These are phyloP conservation scores for Xylaria sp. DNA, from an alignment of 2,329 filamentous ascomycete species.

Conservation along the genomic window DNA sequence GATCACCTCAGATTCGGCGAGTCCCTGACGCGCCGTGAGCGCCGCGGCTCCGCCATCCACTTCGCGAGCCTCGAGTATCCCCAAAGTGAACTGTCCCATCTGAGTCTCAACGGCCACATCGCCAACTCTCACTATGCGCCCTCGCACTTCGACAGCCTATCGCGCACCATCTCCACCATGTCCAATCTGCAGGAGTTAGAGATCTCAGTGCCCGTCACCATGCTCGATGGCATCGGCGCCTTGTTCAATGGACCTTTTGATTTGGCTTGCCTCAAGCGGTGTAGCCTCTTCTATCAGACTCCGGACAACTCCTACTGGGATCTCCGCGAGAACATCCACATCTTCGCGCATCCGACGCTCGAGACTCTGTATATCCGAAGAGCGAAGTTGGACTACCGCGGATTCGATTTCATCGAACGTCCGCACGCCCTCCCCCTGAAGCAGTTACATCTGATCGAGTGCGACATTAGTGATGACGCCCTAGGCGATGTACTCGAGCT, in stretches of 20 bases:
- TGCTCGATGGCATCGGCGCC: conserved; percentile 43
- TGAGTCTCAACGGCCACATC: conserved; percentile 37
- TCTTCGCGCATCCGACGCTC: conserved; percentile 46
- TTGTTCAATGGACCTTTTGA: conserved; percentile 48
- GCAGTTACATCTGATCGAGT: conserved; percentile 43
- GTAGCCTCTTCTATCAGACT: conserved; percentile 44
- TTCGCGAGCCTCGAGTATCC: conserved; percentile 43
- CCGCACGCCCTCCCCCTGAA: conserved; percentile 42
- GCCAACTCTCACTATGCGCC: conserved; percentile 32
- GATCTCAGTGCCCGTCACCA: conserved; percentile 39
- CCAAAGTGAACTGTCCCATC: conserved; percentile 38
- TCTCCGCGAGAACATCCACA: conserved; percentile 47
- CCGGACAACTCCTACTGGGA: conserved; percentile 44
- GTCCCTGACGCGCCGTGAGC: conserved; percentile 41
- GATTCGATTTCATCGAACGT: conserved; percentile 44
- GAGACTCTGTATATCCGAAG: conserved; percentile 41
- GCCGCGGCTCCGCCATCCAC: conserved; percentile 44
- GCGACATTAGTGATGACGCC: conserved; percentile 45
- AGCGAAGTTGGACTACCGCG: conserved; percentile 43
- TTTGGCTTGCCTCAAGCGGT: conserved; percentile 42
- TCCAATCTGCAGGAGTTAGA: conserved; percentile 45
- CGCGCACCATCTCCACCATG: conserved; percentile 45
- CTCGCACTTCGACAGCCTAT: conserved; percentile 39
- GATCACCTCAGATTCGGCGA: conserved; percentile 45
- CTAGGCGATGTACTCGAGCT: conserved; percentile 39